Evolutionary conservation across 495 filamentous ascomycete species (phyloP), one percentile per base, ranked within the genome.

Genomic region (Penicillium macrosclerotiorum): DNA sequence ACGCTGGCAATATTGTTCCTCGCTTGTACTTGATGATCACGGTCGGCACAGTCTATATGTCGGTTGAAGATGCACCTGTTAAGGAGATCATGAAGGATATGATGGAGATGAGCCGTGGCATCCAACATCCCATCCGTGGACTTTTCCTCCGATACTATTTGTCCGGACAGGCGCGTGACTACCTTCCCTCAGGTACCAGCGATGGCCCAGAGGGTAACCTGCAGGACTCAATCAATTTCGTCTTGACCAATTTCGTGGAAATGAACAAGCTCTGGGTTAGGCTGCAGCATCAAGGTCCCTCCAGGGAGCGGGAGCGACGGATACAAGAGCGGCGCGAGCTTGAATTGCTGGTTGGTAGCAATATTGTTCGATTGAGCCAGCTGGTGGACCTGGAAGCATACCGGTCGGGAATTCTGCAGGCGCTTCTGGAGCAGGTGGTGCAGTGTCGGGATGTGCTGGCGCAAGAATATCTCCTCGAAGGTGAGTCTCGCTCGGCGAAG

Each of bases 71-170:
- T 80, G 94, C 93, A 34, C 93, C 93, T 3, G 92, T 98, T 51
- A 98, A 98, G 71, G 93, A 98, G 72, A 90, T 98, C 44, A 98
- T 98, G 93, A 98, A 98, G 68, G 93, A 98, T 63, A 98, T 98
- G 93, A 98, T 98, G 93, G 93, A 98, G 71, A 98, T 98, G 93
- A 96, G 89, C 67, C 81, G 93, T 50, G 93, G 93, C 36, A 89
- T 98, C 22, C 93, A 98, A 60, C 94, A 98, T 60, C 93, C 93
- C 2, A 88, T 96, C 37, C 86, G 93, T 36, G 93, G 93, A 2
- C 73, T 98, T 29, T 98, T 98, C 65, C 70, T 98, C 51, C 81
- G 93, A 62, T 98, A 97, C 68, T 98, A 96, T 56, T 79, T 97
- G 23, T 89, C 88, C 23, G 91, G 91, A 13, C 92, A 97, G 72